Percentiles rank a stretch among this genome's conserved stretches.
phyloP scores from a whole-genome alignment of 148 eudicot species.

The Mesembryanthemum crystallinum region DNA sequence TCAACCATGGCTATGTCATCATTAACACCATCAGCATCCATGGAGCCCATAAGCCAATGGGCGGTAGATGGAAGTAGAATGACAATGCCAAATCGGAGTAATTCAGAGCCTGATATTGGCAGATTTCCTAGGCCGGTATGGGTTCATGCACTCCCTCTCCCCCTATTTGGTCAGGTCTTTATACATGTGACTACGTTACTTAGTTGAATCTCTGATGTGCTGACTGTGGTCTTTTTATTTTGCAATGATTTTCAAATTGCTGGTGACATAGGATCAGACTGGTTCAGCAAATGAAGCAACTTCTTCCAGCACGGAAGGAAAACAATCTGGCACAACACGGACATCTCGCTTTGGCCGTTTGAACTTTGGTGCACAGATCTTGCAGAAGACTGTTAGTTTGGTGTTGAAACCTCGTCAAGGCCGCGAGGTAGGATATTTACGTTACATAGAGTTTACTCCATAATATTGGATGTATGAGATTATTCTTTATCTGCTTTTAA shows the following conservation, averaged over 20 bases:
- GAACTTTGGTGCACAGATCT: conserved; percentile 62
- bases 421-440: conserved; percentile 55
- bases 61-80: conserved; percentile 52
- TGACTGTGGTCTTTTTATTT: background rate
- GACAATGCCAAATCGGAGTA: conserved; percentile 72
- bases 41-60: conserved; percentile 75
- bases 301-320: conserved; percentile 45
- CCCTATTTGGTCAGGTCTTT: background rate
- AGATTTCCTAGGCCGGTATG: conserved; percentile 69
- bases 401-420: conserved; percentile 82
- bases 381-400: conserved; percentile 85
- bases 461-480: background rate
- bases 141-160: background rate
- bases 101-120: conserved; percentile 87
- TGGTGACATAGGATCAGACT: conserved; percentile 41
- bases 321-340: conserved; percentile 43
- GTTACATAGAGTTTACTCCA: background rate
- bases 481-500: conserved; percentile 6
- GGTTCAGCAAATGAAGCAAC: conserved; percentile 52
- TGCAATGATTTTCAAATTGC: conserved; percentile 4
- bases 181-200: background rate
- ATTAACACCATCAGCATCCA: conserved; percentile 68
- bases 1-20: conserved; percentile 78
- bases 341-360: conserved; percentile 75
- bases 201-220: background rate